Conservation (phyloP, 2,329 filamentous ascomycete species). For the Pseudogymnoascus sp. region DNA sequence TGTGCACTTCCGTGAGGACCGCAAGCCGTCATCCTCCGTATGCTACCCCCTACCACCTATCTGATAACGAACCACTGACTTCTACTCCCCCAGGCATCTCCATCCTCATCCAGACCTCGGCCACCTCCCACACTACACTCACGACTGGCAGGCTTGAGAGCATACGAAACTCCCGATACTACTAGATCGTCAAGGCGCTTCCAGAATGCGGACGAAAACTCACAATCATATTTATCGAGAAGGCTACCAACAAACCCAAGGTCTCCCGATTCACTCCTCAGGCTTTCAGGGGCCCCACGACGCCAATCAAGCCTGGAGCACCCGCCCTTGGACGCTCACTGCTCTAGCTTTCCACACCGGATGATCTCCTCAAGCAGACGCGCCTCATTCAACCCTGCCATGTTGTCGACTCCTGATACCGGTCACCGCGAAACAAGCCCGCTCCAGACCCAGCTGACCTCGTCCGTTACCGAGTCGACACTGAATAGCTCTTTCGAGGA, state of each 20-base stretch:
- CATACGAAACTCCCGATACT: slow-evolving; percentile 4
- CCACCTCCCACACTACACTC: neutral
- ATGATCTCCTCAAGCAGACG: slow-evolving; percentile 8
- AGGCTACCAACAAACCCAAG: neutral
- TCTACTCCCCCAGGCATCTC: neutral
- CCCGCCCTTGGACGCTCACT: slow-evolving; percentile 16
- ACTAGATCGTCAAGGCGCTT: slow-evolving; percentile 6
- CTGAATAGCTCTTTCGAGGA: slow-evolving; percentile 29
- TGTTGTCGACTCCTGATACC: slow-evolving; percentile 53
- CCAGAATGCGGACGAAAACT: neutral
- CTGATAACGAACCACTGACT: neutral
- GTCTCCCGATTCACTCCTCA: neutral
- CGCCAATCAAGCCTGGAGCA: neutral
- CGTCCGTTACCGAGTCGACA: slow-evolving; percentile 44
- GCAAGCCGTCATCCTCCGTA: slow-evolving; percentile 27
- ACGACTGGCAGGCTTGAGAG: neutral
- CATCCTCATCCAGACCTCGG: neutral
- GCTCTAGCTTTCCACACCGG: slow-evolving; percentile 8
- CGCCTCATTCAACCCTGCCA: slow-evolving; percentile 19
- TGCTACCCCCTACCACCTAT: neutral
- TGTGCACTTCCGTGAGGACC: slow-evolving; percentile 58
- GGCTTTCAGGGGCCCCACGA: neutral
- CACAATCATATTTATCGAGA: neutral
- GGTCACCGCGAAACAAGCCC: neutral
- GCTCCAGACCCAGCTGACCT: slow-evolving; percentile 33